phyloP scores from a whole-genome alignment of 2,329 filamentous ascomycete species.

The Drechslera avenae region DNA sequence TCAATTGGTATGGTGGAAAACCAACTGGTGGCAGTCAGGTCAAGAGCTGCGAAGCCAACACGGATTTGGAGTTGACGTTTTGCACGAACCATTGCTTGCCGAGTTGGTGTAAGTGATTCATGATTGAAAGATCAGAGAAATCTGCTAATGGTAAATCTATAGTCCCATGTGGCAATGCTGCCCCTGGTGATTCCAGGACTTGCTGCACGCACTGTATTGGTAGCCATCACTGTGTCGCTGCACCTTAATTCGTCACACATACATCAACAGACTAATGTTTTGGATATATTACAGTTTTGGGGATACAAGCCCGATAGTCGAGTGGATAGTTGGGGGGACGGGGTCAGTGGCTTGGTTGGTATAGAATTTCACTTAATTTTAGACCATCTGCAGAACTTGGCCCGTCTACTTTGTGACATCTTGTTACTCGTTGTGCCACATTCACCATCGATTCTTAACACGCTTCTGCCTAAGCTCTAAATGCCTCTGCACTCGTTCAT shows the following conservation, averaged over 20 bases:
- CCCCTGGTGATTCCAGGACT: constrained; percentile 23
- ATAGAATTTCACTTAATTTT: too few species aligned
- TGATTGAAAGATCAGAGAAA: not conserved
- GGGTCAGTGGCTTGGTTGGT: too few species aligned
- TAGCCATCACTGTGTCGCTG: constrained; percentile 33
- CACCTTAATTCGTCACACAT: constrained; percentile 8
- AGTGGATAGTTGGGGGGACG: too few species aligned
- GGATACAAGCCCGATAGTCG: too few species aligned
- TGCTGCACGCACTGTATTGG: constrained; percentile 41
- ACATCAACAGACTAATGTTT: too few species aligned
- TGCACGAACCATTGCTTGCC: constrained; percentile 39
- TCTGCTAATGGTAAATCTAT: not conserved
- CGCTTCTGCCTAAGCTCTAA: too few species aligned
- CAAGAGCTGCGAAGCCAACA: constrained; percentile 26
- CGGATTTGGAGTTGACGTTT: constrained; percentile 35
- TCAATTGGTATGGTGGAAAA: constrained; percentile 32
- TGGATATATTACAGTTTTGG: too few species aligned
- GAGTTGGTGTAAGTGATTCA: constrained; percentile 33
- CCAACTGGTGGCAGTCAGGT: constrained; percentile 32
- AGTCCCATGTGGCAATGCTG: constrained; percentile 28
- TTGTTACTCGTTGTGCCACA: too few species aligned
- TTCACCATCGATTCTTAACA: too few species aligned
- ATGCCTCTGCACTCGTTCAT: too few species aligned
- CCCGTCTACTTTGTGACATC: too few species aligned
- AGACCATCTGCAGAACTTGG: too few species aligned